Evolutionary conservation across 1,284 basidiomycete genomes (phyloP).

Genomic region (Cystobasidium slooffiae): DNA sequence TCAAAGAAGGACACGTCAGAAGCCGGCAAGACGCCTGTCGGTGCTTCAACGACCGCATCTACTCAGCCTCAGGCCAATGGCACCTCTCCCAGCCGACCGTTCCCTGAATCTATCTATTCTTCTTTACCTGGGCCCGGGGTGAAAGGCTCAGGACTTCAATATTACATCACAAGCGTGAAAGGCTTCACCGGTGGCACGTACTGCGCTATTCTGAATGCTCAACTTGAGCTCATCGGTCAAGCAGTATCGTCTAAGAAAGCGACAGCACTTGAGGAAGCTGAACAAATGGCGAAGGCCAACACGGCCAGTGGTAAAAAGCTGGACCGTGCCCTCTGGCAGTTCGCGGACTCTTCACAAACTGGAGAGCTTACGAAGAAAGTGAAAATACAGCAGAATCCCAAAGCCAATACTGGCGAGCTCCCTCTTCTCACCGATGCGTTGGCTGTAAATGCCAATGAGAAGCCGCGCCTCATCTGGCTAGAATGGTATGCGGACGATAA

Average conservation of each 20-base stretch:
- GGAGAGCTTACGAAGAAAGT: conserved; percentile 26
- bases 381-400: conserved; percentile 25
- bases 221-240: conserved; percentile 29
- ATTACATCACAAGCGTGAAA: conserved; percentile 36
- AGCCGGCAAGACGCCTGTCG: background rate
- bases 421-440: conserved; percentile 34
- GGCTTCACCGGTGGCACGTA: conserved; percentile 32
- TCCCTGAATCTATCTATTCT: conserved; percentile 32
- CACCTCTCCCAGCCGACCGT: conserved; percentile 21
- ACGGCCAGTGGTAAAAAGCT: conserved; percentile 15
- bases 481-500: conserved; percentile 42
- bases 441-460: conserved; percentile 29
- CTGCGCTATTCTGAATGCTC: conserved; percentile 28
- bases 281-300: conserved; percentile 18
- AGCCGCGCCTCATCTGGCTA: conserved; percentile 36
- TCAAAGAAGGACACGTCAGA: background rate
- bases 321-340: conserved; percentile 9
- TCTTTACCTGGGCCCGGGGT: conserved; percentile 25
- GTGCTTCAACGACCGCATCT: conserved; percentile 7
- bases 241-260: conserved; percentile 25
- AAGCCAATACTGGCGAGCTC: conserved; percentile 30
- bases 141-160: conserved; percentile 2
- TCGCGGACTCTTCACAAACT: conserved; percentile 14
- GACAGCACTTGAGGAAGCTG: conserved; percentile 29
- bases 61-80: conserved; percentile 18